phyloP scores from a whole-genome alignment of 768 basidiomycete species.

The Agaricus blazei region DNA sequence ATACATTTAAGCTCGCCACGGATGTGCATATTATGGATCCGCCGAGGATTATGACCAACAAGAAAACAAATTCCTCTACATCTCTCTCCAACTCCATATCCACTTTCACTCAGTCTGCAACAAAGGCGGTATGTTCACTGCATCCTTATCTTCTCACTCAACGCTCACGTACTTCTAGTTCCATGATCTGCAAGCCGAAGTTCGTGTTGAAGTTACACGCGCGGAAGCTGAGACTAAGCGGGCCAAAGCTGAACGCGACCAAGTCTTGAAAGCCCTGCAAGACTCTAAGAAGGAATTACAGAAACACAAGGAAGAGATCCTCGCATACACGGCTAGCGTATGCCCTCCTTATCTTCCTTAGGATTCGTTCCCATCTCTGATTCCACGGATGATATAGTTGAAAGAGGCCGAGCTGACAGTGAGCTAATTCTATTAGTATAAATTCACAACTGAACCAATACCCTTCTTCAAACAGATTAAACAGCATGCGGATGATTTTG shows the following conservation, averaged over 20 bases:
- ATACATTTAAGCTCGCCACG: too few species aligned
- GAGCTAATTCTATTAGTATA: conserved; percentile 4
- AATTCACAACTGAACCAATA: background rate
- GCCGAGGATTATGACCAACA: background rate
- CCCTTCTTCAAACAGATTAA: conserved; percentile 46
- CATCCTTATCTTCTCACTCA: background rate
- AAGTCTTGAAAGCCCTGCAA: conserved; percentile 39
- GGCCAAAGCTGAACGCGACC: conserved; percentile 45
- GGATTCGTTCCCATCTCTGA: conserved; percentile 5
- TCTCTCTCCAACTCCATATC: conserved; percentile 7
- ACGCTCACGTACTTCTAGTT: background rate
- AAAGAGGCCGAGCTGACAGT: conserved; percentile 56
- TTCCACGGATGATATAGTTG: conserved; percentile 28
- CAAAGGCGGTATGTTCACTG: conserved; percentile 8
- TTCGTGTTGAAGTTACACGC: conserved; percentile 44
- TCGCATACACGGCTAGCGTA: conserved; percentile 40
- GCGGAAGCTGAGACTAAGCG: conserved; percentile 40
- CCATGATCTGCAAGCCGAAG: conserved; percentile 2
- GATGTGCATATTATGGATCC: background rate
- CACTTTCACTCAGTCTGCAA: conserved; percentile 6
- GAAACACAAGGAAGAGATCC: conserved; percentile 41
- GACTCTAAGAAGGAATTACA: conserved; percentile 39
- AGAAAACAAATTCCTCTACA: background rate
- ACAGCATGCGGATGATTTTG: conserved; percentile 50
- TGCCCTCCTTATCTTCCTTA: conserved; percentile 20